Evolutionary conservation across 352 stramenopile genomes (phyloP).

Genomic region (Phytophthora litchii): DNA sequence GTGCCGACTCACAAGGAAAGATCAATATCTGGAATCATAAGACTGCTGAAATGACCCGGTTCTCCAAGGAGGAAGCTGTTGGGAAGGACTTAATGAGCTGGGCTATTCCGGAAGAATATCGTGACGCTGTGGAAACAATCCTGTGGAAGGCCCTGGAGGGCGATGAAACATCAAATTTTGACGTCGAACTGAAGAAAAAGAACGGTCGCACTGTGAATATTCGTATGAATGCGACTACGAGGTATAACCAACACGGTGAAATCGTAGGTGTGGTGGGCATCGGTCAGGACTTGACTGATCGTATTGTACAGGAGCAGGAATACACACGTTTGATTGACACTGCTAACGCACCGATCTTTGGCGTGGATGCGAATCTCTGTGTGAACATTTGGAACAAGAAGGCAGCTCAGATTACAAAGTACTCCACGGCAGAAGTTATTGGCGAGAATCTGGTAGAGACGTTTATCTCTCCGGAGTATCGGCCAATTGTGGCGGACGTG

Average conservation of each 20-base stretch:
- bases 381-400: constrained; percentile 95
- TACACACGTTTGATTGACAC: constrained; percentile 92
- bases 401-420: constrained; percentile 88
- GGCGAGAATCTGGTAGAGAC: constrained; percentile 83
- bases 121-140: constrained; percentile 50
- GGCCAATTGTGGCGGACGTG: constrained; percentile 68
- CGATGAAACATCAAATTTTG: constrained; percentile 84
- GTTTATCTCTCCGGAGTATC: constrained; percentile 83
- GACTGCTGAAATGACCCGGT: constrained; percentile 89
- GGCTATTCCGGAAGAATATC: constrained; percentile 66
- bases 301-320: constrained; percentile 87
- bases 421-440: constrained; percentile 79
- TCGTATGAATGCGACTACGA: constrained; percentile 69
- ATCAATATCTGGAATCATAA: constrained; percentile 95
- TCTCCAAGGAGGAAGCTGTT: constrained; percentile 88
- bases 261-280: constrained; percentile 89
- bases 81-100: constrained; percentile 72
- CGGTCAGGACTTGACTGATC: constrained; percentile 86
- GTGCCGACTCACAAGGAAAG: constrained; percentile 70
- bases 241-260: constrained; percentile 72
- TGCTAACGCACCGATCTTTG: constrained; percentile 91
- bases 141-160: constrained; percentile 65
- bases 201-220: constrained; percentile 68
- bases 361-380: constrained; percentile 85
- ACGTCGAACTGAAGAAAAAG: constrained; percentile 79